Conservation (phyloP, 495 filamentous ascomycete genomes). For the Neurospora tetrasperma region DNA sequence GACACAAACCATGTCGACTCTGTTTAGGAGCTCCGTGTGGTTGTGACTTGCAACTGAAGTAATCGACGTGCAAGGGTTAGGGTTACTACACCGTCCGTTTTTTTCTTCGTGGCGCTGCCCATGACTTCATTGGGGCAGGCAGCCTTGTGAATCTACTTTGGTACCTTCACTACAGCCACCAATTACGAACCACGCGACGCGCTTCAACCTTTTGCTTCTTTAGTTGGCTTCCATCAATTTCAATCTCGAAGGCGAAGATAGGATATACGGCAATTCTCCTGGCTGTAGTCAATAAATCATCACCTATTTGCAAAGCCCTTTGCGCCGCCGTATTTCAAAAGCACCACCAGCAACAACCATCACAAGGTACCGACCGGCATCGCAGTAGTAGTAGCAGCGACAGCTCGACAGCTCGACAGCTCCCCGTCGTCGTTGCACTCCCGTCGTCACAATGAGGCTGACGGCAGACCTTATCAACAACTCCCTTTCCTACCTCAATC, state of each 20-base stretch:
- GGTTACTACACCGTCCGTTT: not conserved
- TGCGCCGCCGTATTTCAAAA: not conserved
- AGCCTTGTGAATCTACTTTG: not conserved
- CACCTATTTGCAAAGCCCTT: not conserved
- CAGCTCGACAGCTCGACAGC: not conserved
- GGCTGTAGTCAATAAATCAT: not conserved
- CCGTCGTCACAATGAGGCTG: conserved; percentile 61
- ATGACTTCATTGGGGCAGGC: not conserved
- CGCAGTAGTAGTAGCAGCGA: not conserved
- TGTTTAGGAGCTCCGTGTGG: not conserved
- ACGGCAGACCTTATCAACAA: conserved; percentile 85
- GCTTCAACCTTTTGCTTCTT: not conserved
- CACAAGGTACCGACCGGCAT: not conserved
- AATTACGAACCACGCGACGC: not conserved
- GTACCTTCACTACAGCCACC: not conserved
- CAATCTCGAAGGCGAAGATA: not conserved
- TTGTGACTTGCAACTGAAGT: not conserved
- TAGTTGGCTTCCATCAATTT: not conserved
- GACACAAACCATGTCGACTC: not conserved
- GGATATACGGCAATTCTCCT: not conserved
- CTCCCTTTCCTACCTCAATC: conserved; percentile 94
- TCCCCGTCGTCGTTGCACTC: not conserved
- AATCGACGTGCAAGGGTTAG: not conserved
- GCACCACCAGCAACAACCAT: not conserved
- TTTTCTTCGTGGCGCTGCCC: not conserved